Conservation (phyloP, 2,329 filamentous ascomycete genomes). For the Talaromyces sp. region DNA sequence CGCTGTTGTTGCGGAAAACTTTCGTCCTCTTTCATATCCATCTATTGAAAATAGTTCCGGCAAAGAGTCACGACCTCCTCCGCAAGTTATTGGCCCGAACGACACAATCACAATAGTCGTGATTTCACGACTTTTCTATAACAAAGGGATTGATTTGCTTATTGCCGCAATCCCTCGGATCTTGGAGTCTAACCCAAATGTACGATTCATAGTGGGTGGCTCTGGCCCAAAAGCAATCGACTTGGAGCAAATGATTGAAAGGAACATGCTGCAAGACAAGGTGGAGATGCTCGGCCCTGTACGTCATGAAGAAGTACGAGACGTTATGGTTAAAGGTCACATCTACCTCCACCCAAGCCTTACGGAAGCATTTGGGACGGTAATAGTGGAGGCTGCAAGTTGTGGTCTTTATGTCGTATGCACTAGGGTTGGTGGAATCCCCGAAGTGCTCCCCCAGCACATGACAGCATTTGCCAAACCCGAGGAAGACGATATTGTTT, state of each 20-base stretch:
- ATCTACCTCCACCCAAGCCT: constrained; percentile 94
- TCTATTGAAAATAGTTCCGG: constrained; percentile 24
- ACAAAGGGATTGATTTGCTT: constrained; percentile 96
- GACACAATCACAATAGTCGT: constrained; percentile 95
- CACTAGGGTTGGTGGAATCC: constrained; percentile 93
- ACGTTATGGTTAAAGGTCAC: constrained; percentile 95
- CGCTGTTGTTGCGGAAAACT: constrained; percentile 94
- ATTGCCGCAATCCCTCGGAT: constrained; percentile 94
- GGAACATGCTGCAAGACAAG: constrained; percentile 86
- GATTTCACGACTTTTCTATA: constrained; percentile 95
- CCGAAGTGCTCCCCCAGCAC: constrained; percentile 88
- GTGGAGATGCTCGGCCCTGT: constrained; percentile 90
- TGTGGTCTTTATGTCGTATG: constrained; percentile 96
- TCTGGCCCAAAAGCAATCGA: constrained; percentile 96
- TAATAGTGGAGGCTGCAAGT: constrained; percentile 93
- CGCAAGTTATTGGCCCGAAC: constrained; percentile 69
- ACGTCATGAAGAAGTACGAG: constrained; percentile 90
- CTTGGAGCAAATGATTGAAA: constrained; percentile 95
- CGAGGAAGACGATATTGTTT: constrained; percentile 90
- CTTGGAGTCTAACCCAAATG: constrained; percentile 81
- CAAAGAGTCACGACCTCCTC: constrained; percentile 45
- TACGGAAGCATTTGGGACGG: constrained; percentile 95
- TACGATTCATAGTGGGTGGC: constrained; percentile 93
- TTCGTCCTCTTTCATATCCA: constrained; percentile 63
- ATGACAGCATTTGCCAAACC: constrained; percentile 98